A percentile compares a stretch with the other conserved stretches of the same genome.
Evolutionary conservation across 2,329 filamentous ascomycete species (phyloP).

Genomic region (Hirsutella thompsonii): DNA sequence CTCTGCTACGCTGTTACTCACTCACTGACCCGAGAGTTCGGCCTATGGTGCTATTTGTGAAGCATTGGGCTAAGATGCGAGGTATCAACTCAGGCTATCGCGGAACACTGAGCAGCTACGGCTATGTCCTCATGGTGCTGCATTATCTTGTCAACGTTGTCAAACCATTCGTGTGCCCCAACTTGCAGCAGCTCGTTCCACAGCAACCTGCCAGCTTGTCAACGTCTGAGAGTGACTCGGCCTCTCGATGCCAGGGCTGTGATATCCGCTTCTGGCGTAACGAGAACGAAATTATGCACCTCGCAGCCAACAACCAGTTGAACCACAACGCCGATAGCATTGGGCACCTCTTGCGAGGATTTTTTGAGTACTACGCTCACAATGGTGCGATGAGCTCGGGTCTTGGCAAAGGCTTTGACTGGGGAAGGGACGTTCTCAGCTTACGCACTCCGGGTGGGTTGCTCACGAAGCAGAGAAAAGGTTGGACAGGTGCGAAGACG

Average conservation of each 20-base stretch:
- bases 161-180: slow-evolving; percentile 70
- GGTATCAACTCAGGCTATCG: slow-evolving; percentile 80
- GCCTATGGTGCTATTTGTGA: slow-evolving; percentile 72
- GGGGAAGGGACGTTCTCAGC: slow-evolving; percentile 69
- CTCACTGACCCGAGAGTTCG: slow-evolving; percentile 65
- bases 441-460: slow-evolving; percentile 60
- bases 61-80: slow-evolving; percentile 77
- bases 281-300: slow-evolving; percentile 51
- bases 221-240: slow-evolving; percentile 10
- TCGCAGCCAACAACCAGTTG: slow-evolving; percentile 45
- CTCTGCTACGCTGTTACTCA: slow-evolving; percentile 72
- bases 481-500: slow-evolving; percentile 75
- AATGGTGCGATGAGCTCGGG: slow-evolving; percentile 38
- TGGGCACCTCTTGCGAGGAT: slow-evolving; percentile 62
- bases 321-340: slow-evolving; percentile 58
- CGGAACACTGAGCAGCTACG: slow-evolving; percentile 79
- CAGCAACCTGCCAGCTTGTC: slow-evolving; percentile 21
- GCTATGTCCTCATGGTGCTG: slow-evolving; percentile 83
- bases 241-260: slow-evolving; percentile 43
- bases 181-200: slow-evolving; percentile 53
- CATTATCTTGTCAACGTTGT: slow-evolving; percentile 81
- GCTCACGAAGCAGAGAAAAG: slow-evolving; percentile 62
- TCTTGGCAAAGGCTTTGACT: slow-evolving; percentile 53
- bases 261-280: slow-evolving; percentile 69
- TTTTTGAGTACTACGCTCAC: slow-evolving; percentile 78